phyloP scores from a whole-genome alignment of 768 basidiomycete genomes.

The Paxillus ammoniavirescens region DNA sequence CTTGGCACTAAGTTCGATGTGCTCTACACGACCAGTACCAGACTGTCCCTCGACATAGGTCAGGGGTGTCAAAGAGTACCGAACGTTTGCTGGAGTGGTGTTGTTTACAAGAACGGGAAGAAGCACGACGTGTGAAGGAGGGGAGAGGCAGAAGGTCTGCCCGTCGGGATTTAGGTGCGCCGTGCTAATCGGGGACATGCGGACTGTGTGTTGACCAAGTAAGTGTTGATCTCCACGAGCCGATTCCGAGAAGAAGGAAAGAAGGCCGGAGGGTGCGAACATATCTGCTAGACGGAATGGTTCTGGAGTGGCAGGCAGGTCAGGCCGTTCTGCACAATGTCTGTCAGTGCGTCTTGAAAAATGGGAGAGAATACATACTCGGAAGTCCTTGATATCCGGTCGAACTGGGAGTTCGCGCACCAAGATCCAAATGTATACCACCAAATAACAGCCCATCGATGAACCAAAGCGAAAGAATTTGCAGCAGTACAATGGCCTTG shows the following conservation, averaged over 20 bases:
- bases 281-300: conserved; percentile 48
- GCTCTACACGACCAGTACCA: conserved; percentile 47
- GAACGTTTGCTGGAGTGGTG: conserved; percentile 68
- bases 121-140: conserved; percentile 52
- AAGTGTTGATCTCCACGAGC: conserved; percentile 54
- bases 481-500: conserved; percentile 59
- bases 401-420: conserved; percentile 16
- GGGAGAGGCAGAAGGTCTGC: conserved; percentile 71
- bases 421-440: conserved; percentile 59
- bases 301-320: conserved; percentile 43
- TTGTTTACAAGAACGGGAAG: conserved; percentile 90
- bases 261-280: conserved; percentile 49
- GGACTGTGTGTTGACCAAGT: conserved; percentile 86
- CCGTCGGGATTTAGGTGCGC: conserved; percentile 82
- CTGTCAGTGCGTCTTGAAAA: conserved; percentile 1
- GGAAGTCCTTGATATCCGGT: conserved; percentile 24
- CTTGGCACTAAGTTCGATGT: conserved; percentile 54
- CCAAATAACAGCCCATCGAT: conserved; percentile 73
- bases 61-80: conserved; percentile 73
- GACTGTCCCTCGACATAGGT: conserved; percentile 41
- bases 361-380: conserved; percentile 25
- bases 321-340: conserved; percentile 28
- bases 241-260: conserved; percentile 39
- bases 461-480: conserved; percentile 60
- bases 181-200: conserved; percentile 91